Evolutionary conservation across 2,329 filamentous ascomycete genomes (phyloP).

Genomic region (Ciborinia camelliae): DNA sequence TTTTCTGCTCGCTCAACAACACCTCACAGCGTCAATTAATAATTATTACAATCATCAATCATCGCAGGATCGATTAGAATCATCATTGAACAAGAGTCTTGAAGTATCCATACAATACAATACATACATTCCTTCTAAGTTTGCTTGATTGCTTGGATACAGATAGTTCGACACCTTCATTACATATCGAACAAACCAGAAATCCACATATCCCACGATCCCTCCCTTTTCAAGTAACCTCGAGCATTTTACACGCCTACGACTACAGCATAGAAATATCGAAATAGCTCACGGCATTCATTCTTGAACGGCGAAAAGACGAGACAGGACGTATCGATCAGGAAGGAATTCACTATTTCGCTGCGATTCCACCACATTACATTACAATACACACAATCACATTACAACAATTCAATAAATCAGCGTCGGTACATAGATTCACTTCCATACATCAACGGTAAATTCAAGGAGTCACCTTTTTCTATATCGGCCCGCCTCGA

Average conservation of each 20-base stretch:
- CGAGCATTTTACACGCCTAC: background rate
- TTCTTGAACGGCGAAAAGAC: background rate
- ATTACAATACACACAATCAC: background rate
- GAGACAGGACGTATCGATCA: background rate
- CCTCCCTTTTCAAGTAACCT: constrained; percentile 7
- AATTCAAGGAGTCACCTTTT: constrained; percentile 1
- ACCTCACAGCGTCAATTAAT: constrained; percentile 17
- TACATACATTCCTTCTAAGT: constrained; percentile 25
- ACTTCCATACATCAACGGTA: background rate
- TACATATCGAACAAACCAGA: constrained; percentile 30
- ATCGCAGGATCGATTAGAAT: constrained; percentile 32
- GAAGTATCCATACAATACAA: no score
- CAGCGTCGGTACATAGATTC: background rate
- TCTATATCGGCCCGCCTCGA: constrained; percentile 6
- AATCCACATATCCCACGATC: constrained; percentile 16
- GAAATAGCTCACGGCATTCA: background rate
- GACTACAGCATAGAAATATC: no score
- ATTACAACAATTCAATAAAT: no score
- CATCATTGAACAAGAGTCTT: constrained; percentile 2
- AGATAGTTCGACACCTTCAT: constrained; percentile 34
- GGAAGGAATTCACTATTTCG: background rate
- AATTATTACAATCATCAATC: constrained; percentile 20
- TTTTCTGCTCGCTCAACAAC: constrained; percentile 21
- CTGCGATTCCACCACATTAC: background rate
- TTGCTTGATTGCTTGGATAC: constrained; percentile 25